phyloP scores from a whole-genome alignment of 805 yeast species.

The Candida tibetensis region DNA sequence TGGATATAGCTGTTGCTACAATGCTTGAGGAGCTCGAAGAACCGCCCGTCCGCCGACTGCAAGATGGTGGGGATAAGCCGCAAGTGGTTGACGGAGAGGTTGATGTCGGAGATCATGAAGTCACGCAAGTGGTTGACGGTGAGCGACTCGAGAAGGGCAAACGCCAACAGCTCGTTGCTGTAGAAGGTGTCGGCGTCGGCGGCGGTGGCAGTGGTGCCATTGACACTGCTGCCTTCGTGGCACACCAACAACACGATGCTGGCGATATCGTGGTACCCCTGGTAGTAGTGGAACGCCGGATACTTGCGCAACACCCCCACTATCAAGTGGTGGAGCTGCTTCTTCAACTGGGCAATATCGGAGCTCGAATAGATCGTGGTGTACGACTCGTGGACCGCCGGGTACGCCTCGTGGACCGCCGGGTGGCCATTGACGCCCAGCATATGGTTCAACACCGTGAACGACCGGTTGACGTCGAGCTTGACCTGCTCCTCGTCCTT shows the following conservation, averaged over 20 bases:
- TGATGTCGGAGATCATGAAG: slow-evolving; percentile 73
- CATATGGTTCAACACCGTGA: slow-evolving; percentile 39
- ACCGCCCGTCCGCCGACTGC: slow-evolving; percentile 42
- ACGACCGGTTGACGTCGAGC: slow-evolving; percentile 76
- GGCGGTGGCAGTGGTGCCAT: not conserved
- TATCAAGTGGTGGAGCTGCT: slow-evolving; percentile 44
- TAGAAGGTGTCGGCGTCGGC: slow-evolving; percentile 4
- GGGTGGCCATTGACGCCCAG: slow-evolving; percentile 16
- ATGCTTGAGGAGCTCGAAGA: slow-evolving; percentile 43
- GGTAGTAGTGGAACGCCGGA: slow-evolving; percentile 74
- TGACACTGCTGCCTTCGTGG: slow-evolving; percentile 12
- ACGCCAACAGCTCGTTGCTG: slow-evolving; percentile 30
- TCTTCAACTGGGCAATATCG: slow-evolving; percentile 35
- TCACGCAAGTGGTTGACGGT: slow-evolving; percentile 71
- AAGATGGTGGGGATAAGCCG: slow-evolving; percentile 63
- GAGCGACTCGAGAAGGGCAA: slow-evolving; percentile 50
- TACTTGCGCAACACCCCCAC: slow-evolving; percentile 54
- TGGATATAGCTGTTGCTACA: slow-evolving; percentile 22
- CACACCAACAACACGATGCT: slow-evolving; percentile 60
- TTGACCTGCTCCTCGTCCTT: slow-evolving; percentile 75
- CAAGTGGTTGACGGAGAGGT: slow-evolving; percentile 64
- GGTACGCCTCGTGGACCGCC: no score
- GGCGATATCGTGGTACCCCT: slow-evolving; percentile 90
- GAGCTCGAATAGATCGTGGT: slow-evolving; percentile 32
- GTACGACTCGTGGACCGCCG: slow-evolving; percentile 21